Base-by-base conservation (phyloP, 2,329 filamentous ascomycete species). In the Diaporthe ampelina region DNA sequence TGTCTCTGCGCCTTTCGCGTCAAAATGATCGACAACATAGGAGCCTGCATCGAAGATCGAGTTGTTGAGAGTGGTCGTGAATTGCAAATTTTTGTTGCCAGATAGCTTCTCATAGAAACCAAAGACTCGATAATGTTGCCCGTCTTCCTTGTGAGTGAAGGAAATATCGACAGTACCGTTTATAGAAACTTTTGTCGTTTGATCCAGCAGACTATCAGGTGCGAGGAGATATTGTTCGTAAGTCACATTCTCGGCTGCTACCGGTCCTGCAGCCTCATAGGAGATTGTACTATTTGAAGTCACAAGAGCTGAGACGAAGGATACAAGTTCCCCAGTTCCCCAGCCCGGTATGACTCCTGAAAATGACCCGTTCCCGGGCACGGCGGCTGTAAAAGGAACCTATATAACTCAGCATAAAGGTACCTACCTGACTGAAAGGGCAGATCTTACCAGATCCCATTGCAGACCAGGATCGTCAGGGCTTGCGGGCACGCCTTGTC, bases 141-240 rank as follows among this genome's bases (percentile, higher is more conserved):
- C 48, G 9, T 52, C n/a, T 13, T 52, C n/a, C 48, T 52, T 52
- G 11, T 24, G 48, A 52, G 48, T n/a, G 8, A 52, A 52, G 3
- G 48, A 52, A 5, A 26, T 52, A 3, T n/a, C 21, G 2, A 15
- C 48, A 9, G 48, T 52, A 52, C 48, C 48, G n/a, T 26, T 52
- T 8, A 2, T 11, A 9, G 48, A 52, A 15, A 52, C 48, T 8
- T 26, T n/a, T 4, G 24, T 24, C n/a, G 10, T 52, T 52, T 24
- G 48, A 52, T 52, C 48, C 48, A 15, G 48, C 21, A 52, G n/a
- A 15, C 48, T 52, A 9, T 52, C 48, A 13, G 48, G 48, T n/a
- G 48, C 48, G 48, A 52, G 48, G n/a, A 52, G n/a, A n/a, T 52
- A 52, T 52, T 52, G 48, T n/a, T 52, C 48, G 13, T 52, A 52